A percentile compares a stretch with the other conserved stretches of the same genome.
These are phyloP conservation scores for Trypanosoma vivax DNA, from an alignment of 208 protist species.

Conservation along the genomic window DNA sequence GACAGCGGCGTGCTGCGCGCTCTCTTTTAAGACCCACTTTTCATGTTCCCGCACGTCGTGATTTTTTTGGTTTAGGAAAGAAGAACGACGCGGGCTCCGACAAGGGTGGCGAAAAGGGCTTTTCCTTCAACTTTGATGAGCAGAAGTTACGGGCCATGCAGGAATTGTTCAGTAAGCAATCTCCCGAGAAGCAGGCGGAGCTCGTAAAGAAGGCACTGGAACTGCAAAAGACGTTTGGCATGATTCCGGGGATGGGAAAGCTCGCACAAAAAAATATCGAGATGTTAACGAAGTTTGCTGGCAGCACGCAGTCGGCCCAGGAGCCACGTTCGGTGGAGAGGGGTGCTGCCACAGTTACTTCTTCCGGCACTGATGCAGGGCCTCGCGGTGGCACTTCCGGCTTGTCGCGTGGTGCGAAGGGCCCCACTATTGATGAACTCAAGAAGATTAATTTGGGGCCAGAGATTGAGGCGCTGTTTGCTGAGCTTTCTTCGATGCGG, in stretches of 20 bases:
- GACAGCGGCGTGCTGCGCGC: slow-evolving; percentile 1
- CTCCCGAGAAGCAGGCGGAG: slow-evolving; percentile 74
- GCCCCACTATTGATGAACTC: slow-evolving; percentile 77
- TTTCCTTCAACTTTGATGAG: slow-evolving; percentile 47
- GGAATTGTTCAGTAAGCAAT: slow-evolving; percentile 65
- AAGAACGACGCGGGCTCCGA: slow-evolving; percentile 1
- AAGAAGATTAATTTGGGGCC: slow-evolving; percentile 76
- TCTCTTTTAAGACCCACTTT: not conserved
- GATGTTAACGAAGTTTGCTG: slow-evolving; percentile 57
- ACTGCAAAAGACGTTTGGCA: slow-evolving; percentile 75
- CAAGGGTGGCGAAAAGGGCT: slow-evolving; percentile 4
- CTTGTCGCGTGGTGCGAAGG: slow-evolving; percentile 1
- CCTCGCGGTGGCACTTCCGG: not conserved
- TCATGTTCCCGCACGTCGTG: not conserved
- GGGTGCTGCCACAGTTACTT: not conserved
- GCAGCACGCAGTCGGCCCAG: slow-evolving; percentile 1
- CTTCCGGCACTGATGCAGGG: not conserved
- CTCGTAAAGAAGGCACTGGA: slow-evolving; percentile 79
- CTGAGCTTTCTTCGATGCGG: slow-evolving; percentile 65
- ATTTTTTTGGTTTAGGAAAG: slow-evolving; percentile 3
- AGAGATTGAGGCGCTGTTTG: slow-evolving; percentile 86
- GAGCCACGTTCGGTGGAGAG: not conserved
- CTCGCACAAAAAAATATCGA: slow-evolving; percentile 56
- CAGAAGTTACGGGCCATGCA: slow-evolving; percentile 66
- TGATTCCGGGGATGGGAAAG: slow-evolving; percentile 66